phyloP scores from a whole-genome alignment of 2,329 filamentous ascomycete genomes.

The Sphaceloma murrayae region DNA sequence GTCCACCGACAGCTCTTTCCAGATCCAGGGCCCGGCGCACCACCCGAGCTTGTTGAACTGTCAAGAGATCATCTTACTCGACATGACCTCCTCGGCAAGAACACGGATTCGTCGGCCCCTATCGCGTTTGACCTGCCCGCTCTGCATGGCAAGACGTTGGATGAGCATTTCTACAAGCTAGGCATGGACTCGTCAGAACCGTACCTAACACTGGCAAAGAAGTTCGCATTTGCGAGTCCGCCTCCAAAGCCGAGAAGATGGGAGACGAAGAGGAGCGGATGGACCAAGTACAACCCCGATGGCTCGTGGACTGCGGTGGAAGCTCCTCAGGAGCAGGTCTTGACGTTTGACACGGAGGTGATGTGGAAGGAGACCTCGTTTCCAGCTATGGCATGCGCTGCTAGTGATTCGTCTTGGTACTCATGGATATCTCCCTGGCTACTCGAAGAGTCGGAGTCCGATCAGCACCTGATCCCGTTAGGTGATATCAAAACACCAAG shows the following conservation, averaged over 20 bases:
- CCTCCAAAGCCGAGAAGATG: conserved; percentile 60
- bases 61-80: conserved; percentile 71
- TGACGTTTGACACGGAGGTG: conserved; percentile 94
- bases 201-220: conserved; percentile 63
- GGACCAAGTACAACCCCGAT: conserved; percentile 83
- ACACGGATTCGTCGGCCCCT: conserved; percentile 61
- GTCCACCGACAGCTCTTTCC: conserved; percentile 78
- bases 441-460: conserved; percentile 65
- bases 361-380: conserved; percentile 90
- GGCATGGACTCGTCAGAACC: conserved; percentile 82
- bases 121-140: conserved; percentile 78
- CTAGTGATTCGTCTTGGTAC: conserved; percentile 86
- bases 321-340: conserved; percentile 66
- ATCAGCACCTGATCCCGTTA: conserved; percentile 75
- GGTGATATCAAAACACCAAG: conserved; percentile 65
- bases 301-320: conserved; percentile 63
- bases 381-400: conserved; percentile 94
- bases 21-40: conserved; percentile 37
- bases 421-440: conserved; percentile 96
- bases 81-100: conserved; percentile 85
- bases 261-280: conserved; percentile 63
- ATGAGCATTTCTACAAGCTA: conserved; percentile 88
- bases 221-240: conserved; percentile 55
- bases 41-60: conserved; percentile 63
- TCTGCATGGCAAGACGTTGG: conserved; percentile 69